Evolutionary conservation across 129 eudicot species (phyloP).

Genomic region (Tagetes patula): DNA sequence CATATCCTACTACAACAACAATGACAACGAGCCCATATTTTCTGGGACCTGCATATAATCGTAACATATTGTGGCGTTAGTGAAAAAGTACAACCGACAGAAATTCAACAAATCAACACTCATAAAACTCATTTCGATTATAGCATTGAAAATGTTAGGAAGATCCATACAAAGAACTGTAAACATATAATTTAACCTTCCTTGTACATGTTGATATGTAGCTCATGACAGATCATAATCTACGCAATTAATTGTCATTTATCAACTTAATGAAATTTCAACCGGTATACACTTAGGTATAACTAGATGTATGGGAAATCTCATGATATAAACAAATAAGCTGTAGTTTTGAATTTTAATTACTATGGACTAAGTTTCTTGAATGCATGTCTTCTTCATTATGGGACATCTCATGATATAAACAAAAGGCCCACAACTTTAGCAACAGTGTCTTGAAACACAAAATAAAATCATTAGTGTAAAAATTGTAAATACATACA

Average conservation of each 20-base stretch:
- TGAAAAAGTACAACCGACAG: not conserved
- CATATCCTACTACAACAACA: conserved; percentile 69
- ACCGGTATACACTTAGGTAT: not conserved
- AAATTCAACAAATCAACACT: not conserved
- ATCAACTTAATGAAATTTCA: not conserved
- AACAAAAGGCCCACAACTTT: not conserved
- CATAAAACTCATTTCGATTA: not conserved
- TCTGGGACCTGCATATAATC: conserved; percentile 48
- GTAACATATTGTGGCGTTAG: not conserved
- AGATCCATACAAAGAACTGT: not conserved
- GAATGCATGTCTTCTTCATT: not conserved
- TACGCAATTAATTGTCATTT: not conserved
- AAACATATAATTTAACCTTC: not conserved
- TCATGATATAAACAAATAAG: not conserved
- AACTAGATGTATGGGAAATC: not conserved
- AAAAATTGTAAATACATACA: not conserved
- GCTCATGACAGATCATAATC: conserved; percentile 2
- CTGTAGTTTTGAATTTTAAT: not conserved
- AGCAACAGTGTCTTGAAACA: conserved; percentile 3
- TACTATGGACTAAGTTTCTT: conserved; percentile 6
- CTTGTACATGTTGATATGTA: not conserved
- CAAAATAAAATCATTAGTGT: not conserved
- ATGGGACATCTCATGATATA: not conserved
- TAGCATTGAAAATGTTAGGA: conserved; percentile 2
- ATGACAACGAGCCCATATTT: conserved; percentile 60